Evolutionary conservation across 2,329 filamentous ascomycete genomes (phyloP), one percentile per base, ranked within the genome.

Genomic region (Intubia oerlemansii): DNA sequence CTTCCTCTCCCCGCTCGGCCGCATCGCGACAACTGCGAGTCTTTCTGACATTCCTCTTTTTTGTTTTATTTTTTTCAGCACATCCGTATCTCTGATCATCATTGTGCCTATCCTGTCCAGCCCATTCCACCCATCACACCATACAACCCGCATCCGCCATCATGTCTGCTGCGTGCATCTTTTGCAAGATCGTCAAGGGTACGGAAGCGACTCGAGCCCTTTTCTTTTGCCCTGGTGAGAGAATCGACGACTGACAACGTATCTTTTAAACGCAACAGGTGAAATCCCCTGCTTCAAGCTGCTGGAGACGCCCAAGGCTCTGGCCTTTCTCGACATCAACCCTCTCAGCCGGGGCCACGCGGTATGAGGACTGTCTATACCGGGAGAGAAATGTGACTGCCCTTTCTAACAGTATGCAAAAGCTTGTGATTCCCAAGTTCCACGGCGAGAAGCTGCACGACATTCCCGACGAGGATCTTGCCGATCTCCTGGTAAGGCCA

Each of bases 181-280:
- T 98, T 59, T 98, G 88, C 65, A 91, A 81, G 53, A 95, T 98
- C 49, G 76, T 98, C 59, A 90, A 91, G 66, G 85, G 85, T 61
- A 45, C 35, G 44, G 39, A 24, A 17, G 13, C n/a, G 19, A n/a
- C 8, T n/a, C 8, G 19, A 21, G 8, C 8, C 19, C 19, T 15
- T 16, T 18, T 9, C 15, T 12, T 22, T n/a, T 6, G 10, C 13
- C 11, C 11, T 23, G n/a, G n/a, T n/a, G n/a, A n/a, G n/a, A n/a
- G n/a, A n/a, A n/a, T n/a, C n/a, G n/a, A 18, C 12, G n/a, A 27
- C 25, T 27, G 17, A 27, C 17, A 20, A 10, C 4, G n/a, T n/a
- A n/a, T 21, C 19, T 21, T 8, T n/a, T 21, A n/a, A 21, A 8
- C 19, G 13, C 14, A 5, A 16, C 24, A 93, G 84, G 84, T 39